Percentiles rank a stretch among this genome's conserved stretches.
Conservation (phyloP, 352 stramenopile species). For the Pythium periplocum region DNA sequence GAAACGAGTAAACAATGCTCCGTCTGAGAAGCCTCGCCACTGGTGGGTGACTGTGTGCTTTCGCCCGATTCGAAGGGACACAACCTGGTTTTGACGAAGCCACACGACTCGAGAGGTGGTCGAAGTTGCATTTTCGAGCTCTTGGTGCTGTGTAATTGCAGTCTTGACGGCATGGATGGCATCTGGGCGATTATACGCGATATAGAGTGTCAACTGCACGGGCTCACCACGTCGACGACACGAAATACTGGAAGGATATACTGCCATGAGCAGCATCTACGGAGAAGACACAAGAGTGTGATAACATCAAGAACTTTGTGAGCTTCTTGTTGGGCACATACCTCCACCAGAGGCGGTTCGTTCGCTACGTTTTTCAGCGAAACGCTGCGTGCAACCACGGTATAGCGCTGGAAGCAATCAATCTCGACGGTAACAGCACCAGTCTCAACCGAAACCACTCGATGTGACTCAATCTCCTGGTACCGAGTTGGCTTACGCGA, state of each 20-base stretch:
- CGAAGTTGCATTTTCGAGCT: neutral
- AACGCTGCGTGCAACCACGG: constrained; percentile 12
- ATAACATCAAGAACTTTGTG: too few relatives aligned
- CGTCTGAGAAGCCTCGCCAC: neutral
- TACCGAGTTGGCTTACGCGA: neutral
- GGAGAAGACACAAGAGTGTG: neutral
- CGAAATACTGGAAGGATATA: neutral
- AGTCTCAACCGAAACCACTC: neutral
- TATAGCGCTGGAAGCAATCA: constrained; percentile 10
- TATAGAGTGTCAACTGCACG: constrained; percentile 8
- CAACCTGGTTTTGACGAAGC: neutral
- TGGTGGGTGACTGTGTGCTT: neutral
- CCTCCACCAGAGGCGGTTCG: constrained; percentile 9
- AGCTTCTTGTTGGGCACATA: neutral
- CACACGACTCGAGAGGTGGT: too few relatives aligned
- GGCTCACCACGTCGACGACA: neutral
- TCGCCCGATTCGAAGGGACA: neutral
- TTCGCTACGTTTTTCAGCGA: constrained; percentile 9
- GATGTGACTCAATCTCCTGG: neutral
- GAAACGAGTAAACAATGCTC: too few relatives aligned
- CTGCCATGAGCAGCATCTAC: neutral
- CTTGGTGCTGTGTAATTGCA: neutral
- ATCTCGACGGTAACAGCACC: constrained; percentile 18
- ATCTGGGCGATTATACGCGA: constrained; percentile 9
- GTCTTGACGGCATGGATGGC: neutral